Base-by-base conservation (phyloP, 2,329 filamentous ascomycete species). In the Zarea fungicola region DNA sequence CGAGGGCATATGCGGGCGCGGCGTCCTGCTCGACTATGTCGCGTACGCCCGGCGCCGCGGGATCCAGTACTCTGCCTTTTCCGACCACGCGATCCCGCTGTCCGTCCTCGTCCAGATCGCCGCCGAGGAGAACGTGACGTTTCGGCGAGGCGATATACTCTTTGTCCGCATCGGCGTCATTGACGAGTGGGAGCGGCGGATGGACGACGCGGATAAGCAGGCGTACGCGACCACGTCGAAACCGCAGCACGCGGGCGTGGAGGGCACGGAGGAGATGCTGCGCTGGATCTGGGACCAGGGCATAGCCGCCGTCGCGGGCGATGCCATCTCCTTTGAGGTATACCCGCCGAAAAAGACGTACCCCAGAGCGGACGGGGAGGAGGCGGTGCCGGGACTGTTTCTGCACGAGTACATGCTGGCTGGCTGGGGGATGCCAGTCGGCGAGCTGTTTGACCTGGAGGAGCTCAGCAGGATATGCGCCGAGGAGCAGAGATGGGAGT, bases 201-300 rank as follows among this genome's bases (percentile, higher is more conserved):
- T 64, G n/a, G n/a, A n/a, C n/a, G n/a, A n/a, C 1, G 54, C 58
- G 1, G 64, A 66, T 6, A 62, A 74, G 47, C 65, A 71, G 19
- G 59, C 58, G n/a, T n/a, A n/a, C n/a, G n/a, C n/a, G n/a, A 3
- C 56, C 67, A 7, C 56, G 73, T 1, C 62, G 64, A 3, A 58
- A 61, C 6, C 57, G 60, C 7, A 52, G 54, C 0, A 50, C 59
- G 0, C 64, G 64, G 77, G 76, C 1, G 65, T 80, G 3, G 68
- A 76, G 41, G 72, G 72, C 0, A 71, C 69, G 3, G 65, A 73
- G 16, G 68, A 67, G 6, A 72, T 71, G 5, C 65, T 80, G 11
- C 67, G 70, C 31, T 83, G 79, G 78, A 63, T 82, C 16, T 82
- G 78, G 77, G 73, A 80, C 48, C 69, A 74, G 7, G 46, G 41